phyloP scores from a whole-genome alignment of 192 early-diverging fungal genomes.

The Coemansia sp. region DNA sequence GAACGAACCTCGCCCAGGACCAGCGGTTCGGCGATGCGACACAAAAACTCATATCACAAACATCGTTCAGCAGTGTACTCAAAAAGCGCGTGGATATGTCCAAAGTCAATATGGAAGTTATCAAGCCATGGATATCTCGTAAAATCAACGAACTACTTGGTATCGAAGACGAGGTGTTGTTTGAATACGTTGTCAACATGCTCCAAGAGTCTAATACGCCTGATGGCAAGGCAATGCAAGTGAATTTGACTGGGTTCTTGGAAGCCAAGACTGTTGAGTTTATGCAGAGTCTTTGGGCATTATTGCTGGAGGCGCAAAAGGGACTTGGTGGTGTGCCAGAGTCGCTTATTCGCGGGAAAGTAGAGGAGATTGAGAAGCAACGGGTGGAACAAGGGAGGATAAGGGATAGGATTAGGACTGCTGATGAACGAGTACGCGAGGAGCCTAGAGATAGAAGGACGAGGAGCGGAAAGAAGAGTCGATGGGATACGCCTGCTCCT shows the following conservation, averaged over 20 bases:
- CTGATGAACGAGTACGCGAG: constrained; percentile 16
- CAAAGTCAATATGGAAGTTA: constrained; percentile 86
- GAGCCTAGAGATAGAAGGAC: constrained; percentile 8
- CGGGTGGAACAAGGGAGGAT: constrained; percentile 36
- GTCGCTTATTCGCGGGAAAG: constrained; percentile 83
- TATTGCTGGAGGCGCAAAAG: constrained; percentile 87
- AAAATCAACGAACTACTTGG: constrained; percentile 77
- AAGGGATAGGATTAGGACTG: constrained; percentile 17
- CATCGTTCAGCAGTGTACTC: constrained; percentile 26
- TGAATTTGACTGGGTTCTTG: constrained; percentile 93
- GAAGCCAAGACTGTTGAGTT: constrained; percentile 80
- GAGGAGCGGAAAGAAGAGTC: constrained; percentile 24
- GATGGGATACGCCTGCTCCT: constrained; percentile 30
- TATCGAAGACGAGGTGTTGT: constrained; percentile 92
- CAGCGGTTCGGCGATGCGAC: constrained; percentile 48
- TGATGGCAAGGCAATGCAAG: constrained; percentile 92
- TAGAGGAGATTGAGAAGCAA: constrained; percentile 70
- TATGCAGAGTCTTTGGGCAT: constrained; percentile 87
- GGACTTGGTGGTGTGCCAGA: constrained; percentile 82
- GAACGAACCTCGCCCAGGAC: constrained; percentile 53
- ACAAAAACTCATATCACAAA: constrained; percentile 30
- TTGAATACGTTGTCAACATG: constrained; percentile 83
- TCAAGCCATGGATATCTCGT: constrained; percentile 86
- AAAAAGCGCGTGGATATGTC: constrained; percentile 64
- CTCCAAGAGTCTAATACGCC: constrained; percentile 74